Percentiles rank a stretch among this genome's conserved stretches.
phyloP scores from a whole-genome alignment of 495 filamentous ascomycete species.

The Podospora bellae-mahoneyi region DNA sequence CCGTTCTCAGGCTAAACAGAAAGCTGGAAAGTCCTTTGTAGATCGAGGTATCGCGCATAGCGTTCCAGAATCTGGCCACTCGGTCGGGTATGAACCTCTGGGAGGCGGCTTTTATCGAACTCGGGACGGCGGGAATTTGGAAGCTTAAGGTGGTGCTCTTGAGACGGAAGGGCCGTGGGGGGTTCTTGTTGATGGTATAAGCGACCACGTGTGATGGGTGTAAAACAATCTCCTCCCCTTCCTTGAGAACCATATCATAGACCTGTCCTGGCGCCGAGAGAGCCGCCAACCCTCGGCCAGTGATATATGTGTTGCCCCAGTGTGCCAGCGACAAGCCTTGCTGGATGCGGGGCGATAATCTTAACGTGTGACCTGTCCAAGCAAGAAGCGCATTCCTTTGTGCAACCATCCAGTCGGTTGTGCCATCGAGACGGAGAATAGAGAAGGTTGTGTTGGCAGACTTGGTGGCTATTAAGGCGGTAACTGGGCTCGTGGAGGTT shows the following conservation, averaged over 20 bases:
- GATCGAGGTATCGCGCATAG: slow-evolving; percentile 61
- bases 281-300: slow-evolving; percentile 81
- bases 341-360: slow-evolving; percentile 70
- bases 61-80: slow-evolving; percentile 61
- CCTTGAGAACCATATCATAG: slow-evolving; percentile 72
- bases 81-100: slow-evolving; percentile 42
- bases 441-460: slow-evolving; percentile 79
- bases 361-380: slow-evolving; percentile 90
- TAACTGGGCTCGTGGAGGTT: slow-evolving; percentile 79
- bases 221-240: slow-evolving; percentile 80
- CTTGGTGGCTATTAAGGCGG: slow-evolving; percentile 80
- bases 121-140: slow-evolving; percentile 67
- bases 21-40: slow-evolving; percentile 64
- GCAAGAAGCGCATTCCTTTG: slow-evolving; percentile 83
- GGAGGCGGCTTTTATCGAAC: slow-evolving; percentile 48
- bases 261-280: slow-evolving; percentile 81
- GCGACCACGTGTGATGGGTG: slow-evolving; percentile 87
- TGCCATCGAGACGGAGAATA: slow-evolving; percentile 84
- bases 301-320: slow-evolving; percentile 86
- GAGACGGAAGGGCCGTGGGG: slow-evolving; percentile 80
- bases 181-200: slow-evolving; percentile 70
- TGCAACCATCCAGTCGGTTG: slow-evolving; percentile 91
- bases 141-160: slow-evolving; percentile 71
- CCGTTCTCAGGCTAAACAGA: slow-evolving; percentile 65
- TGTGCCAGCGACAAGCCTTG: slow-evolving; percentile 72